phyloP scores from a whole-genome alignment of 345 rosid genomes.

The Moringa oleifera region DNA sequence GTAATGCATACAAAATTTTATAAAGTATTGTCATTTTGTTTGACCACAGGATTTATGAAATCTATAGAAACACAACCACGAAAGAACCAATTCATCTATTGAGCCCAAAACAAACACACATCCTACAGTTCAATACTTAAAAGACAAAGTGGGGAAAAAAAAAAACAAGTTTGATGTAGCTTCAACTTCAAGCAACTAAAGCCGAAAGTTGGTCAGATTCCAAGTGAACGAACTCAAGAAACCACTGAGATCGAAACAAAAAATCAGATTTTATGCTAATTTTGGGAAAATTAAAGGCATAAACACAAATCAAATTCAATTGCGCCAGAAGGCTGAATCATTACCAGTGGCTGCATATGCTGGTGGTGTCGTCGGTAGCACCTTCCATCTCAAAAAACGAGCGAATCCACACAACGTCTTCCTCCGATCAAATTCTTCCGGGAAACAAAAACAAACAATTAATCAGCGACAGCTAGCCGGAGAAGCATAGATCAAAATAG shows the following conservation, averaged over 20 bases:
- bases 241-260: constrained; percentile 11
- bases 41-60: background rate
- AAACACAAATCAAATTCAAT: constrained; percentile 1
- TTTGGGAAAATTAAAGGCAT: background rate
- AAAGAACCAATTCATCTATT: background rate
- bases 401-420: constrained; percentile 2
- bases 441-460: background rate
- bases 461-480: background rate
- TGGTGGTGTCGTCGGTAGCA: constrained; percentile 56
- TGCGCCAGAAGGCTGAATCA: background rate
- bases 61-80: background rate
- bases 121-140: too few species aligned
- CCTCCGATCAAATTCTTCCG: constrained; percentile 20
- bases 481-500: background rate
- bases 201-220: background rate
- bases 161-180: background rate
- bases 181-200: background rate
- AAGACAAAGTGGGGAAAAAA: background rate
- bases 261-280: background rate
- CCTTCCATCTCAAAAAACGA: constrained; percentile 41
- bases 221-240: constrained; percentile 7
- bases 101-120: background rate
- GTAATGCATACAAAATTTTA: background rate
- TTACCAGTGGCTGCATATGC: constrained; percentile 84
- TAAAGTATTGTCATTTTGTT: background rate